Conservation (phyloP, 2,329 filamentous ascomycete species). For the Berkeleyomyces basicola region DNA sequence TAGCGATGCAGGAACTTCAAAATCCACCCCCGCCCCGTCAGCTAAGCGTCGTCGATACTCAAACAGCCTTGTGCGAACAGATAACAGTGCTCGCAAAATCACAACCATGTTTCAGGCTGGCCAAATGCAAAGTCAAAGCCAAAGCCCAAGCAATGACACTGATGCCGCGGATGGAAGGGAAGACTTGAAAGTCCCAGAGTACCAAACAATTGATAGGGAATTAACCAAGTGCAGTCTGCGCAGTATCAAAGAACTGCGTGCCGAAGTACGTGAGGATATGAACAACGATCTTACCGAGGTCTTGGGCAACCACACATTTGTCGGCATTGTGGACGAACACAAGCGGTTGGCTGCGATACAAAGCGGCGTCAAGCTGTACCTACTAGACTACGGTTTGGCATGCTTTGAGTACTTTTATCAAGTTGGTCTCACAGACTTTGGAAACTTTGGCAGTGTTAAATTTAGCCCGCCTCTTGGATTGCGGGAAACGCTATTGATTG, state of each 20-base stretch:
- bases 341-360: conserved; percentile 86
- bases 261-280: conserved; percentile 62
- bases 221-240: conserved; percentile 54
- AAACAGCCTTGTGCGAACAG: conserved; percentile 80
- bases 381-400: conserved; percentile 81
- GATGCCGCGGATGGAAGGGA: conserved; percentile 24
- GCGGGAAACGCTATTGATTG: conserved; percentile 53
- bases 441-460: conserved; percentile 74
- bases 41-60: conserved; percentile 27
- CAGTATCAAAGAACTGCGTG: conserved; percentile 74
- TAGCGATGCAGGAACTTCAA: conserved; percentile 15
- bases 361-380: conserved; percentile 75
- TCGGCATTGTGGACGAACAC: conserved; percentile 77
- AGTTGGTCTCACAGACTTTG: conserved; percentile 83
- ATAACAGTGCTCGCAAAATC: conserved; percentile 79
- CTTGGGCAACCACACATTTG: conserved; percentile 77
- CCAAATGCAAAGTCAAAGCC: conserved; percentile 5
- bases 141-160: conserved; percentile 20
- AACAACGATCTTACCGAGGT: conserved; percentile 77
- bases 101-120: conserved; percentile 75
- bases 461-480: conserved; percentile 64
- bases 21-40: conserved; percentile 21
- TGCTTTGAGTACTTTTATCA: conserved; percentile 92
- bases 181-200: conserved; percentile 35
- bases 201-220: conserved; percentile 55